Conservation (phyloP, 305 asterid species). For the Euphrasia arctica region DNA sequence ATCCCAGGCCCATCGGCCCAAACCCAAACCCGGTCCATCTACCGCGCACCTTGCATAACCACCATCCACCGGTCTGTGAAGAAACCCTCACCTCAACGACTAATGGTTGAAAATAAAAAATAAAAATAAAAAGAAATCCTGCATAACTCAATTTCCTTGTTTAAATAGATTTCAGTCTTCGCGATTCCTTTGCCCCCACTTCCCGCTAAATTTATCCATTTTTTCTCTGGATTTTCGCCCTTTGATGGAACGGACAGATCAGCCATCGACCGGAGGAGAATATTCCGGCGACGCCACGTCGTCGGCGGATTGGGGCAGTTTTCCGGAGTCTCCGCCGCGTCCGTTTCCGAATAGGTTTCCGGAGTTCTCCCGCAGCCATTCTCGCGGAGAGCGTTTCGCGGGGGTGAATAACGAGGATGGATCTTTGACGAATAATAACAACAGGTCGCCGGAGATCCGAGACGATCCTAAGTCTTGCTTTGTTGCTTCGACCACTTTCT, state of each 20-base stretch:
- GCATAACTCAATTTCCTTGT: neutral
- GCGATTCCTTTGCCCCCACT: neutral
- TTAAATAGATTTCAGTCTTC: neutral
- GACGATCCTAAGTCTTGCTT: conserved; percentile 55
- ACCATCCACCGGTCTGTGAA: too few species aligned
- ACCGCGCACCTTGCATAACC: too few species aligned
- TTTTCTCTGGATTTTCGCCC: neutral
- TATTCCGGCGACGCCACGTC: conserved; percentile 33
- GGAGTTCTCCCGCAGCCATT: conserved; percentile 27
- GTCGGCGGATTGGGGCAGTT: conserved; percentile 30
- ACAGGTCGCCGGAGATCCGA: conserved; percentile 21
- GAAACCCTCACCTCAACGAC: neutral
- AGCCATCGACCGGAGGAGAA: conserved; percentile 26
- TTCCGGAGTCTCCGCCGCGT: conserved; percentile 44
- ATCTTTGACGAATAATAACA: conserved; percentile 13
- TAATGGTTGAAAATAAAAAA: neutral
- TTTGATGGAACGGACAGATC: conserved; percentile 36
- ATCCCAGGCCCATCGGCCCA: too few species aligned
- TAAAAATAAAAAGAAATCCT: neutral
- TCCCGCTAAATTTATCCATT: neutral
- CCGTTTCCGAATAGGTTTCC: conserved; percentile 45
- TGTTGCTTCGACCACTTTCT: conserved; percentile 44
- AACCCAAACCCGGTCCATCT: too few species aligned
- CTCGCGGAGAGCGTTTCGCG: conserved; percentile 29
- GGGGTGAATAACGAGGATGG: conserved; percentile 23